A percentile compares a stretch with the other conserved stretches of the same genome.
Conservation (phyloP, 2,329 filamentous ascomycete genomes). For the Fusarium circinatum region DNA sequence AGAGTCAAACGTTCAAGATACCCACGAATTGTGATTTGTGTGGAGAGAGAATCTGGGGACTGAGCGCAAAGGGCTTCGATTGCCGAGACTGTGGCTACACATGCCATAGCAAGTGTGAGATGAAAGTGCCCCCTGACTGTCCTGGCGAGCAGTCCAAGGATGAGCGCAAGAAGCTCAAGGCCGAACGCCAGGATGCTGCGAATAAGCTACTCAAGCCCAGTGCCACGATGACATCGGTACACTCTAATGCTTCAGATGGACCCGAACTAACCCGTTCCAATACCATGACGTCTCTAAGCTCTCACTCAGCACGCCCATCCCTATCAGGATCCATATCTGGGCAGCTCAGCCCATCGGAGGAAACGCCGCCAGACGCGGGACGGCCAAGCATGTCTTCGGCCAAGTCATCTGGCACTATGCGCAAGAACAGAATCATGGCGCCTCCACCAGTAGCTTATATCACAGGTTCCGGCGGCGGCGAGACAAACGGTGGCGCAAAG, state of each 20-base stretch:
- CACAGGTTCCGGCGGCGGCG: slow-evolving; percentile 66
- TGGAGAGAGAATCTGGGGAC: slow-evolving; percentile 94
- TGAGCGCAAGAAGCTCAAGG: slow-evolving; percentile 93
- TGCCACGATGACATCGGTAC: slow-evolving; percentile 50
- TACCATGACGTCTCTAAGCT: slow-evolving; percentile 91
- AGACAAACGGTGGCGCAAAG: slow-evolving; percentile 55
- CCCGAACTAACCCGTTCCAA: slow-evolving; percentile 80
- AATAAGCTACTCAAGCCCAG: slow-evolving; percentile 66
- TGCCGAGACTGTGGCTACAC: slow-evolving; percentile 97
- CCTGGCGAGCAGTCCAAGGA: slow-evolving; percentile 95
- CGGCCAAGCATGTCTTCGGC: slow-evolving; percentile 46
- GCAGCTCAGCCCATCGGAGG: slow-evolving; percentile 62
- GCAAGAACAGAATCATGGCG: slow-evolving; percentile 81
- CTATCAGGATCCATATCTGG: slow-evolving; percentile 69
- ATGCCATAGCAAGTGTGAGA: slow-evolving; percentile 98
- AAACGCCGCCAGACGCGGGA: slow-evolving; percentile 50
- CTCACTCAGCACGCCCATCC: slow-evolving; percentile 81
- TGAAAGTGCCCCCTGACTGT: slow-evolving; percentile 97
- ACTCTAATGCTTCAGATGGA: slow-evolving; percentile 69
- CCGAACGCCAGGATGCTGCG: slow-evolving; percentile 82
- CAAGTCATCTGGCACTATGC: slow-evolving; percentile 45
- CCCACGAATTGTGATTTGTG: slow-evolving; percentile 98
- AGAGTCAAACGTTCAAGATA: slow-evolving; percentile 98
- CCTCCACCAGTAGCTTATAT: slow-evolving; percentile 88
- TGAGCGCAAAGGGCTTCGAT: slow-evolving; percentile 96